Base-by-base conservation (phyloP, 768 basidiomycete species). In the Kockovaella imperatae region DNA sequence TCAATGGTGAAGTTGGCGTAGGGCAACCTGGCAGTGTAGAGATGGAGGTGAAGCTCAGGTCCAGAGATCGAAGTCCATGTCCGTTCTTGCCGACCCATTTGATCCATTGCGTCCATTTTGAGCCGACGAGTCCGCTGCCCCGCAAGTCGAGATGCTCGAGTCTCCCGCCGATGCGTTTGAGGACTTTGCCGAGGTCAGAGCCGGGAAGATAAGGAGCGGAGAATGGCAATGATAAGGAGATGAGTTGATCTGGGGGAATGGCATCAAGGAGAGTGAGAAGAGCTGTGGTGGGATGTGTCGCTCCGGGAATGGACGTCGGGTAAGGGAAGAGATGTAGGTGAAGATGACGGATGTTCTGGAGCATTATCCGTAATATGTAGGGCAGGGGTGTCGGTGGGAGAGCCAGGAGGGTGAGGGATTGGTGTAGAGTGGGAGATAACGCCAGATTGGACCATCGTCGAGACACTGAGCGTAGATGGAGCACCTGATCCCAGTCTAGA, bases 41-140 rank as follows among this genome's bases (percentile, higher is more conserved):
- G 31, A 65, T 65, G 21, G 26, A 29, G 3, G 63, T 65, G 30
- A 59, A 65, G 1, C 59, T 53, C 21, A 62, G 34, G 48, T 65
- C 56, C 4, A 65, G 42, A 8, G 53, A 44, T 35, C 28, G 31
- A 10, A 60, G 26, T 15, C 59, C 55, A 7, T 36, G n/a, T 7
- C 52, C 46, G 2, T 31, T 29, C 5, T 24, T 34, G 2, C 53
- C 45, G 10, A 49, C 28, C 13, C 29, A 21, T 14, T 45, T 32
- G n/a, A 57, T 18, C 35, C 46, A 49, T 2, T 52, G 42, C 4
- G 56, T 25, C 54, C 55, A 62, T 6, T 32, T 35, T 4, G 18
- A 4, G 0, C 60, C 62, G 13, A 25, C 35, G 1, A 64, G 30
- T 10, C 46, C 50, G 18, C 47, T 46, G 1, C 60, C 63, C 24